Evolutionary conservation across 257 asterid species (phyloP).

Genomic region (Scutellaria barbata): DNA sequence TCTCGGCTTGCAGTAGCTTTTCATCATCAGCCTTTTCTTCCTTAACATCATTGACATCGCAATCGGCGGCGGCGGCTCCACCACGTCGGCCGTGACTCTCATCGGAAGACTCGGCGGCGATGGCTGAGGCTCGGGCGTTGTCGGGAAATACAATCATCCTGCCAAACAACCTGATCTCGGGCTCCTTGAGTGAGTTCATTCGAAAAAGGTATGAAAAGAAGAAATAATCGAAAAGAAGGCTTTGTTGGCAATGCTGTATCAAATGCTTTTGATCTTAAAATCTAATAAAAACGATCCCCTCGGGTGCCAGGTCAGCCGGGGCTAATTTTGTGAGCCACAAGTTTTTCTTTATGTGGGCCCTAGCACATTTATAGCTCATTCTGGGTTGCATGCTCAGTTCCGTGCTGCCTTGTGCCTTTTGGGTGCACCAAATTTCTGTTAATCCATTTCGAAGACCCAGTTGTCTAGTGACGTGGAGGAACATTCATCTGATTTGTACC

Average conservation of each 20-base stretch:
- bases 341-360: constrained; percentile 54
- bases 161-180: constrained; percentile 73
- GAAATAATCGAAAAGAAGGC: constrained; percentile 33
- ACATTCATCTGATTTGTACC: background rate
- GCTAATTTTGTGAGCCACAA: constrained; percentile 69
- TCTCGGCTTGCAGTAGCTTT: constrained; percentile 39
- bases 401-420: constrained; percentile 37
- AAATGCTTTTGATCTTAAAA: constrained; percentile 52
- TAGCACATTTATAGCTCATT: constrained; percentile 28
- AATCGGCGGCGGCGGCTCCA: constrained; percentile 7
- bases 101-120: constrained; percentile 33
- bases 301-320: constrained; percentile 62
- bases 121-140: constrained; percentile 32
- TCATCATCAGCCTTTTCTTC: constrained; percentile 39
- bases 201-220: constrained; percentile 14
- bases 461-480: constrained; percentile 41
- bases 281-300: constrained; percentile 35
- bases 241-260: constrained; percentile 54
- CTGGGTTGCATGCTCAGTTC: constrained; percentile 38
- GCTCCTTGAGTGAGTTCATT: constrained; percentile 50
- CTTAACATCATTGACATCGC: constrained; percentile 18
- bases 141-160: constrained; percentile 70
- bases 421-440: constrained; percentile 27
- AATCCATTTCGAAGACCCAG: background rate
- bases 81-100: constrained; percentile 31